A percentile compares a stretch with the other conserved stretches of the same genome.
Conservation (phyloP, 2,329 filamentous ascomycete species). For the Pseudocercospora fuligena region DNA sequence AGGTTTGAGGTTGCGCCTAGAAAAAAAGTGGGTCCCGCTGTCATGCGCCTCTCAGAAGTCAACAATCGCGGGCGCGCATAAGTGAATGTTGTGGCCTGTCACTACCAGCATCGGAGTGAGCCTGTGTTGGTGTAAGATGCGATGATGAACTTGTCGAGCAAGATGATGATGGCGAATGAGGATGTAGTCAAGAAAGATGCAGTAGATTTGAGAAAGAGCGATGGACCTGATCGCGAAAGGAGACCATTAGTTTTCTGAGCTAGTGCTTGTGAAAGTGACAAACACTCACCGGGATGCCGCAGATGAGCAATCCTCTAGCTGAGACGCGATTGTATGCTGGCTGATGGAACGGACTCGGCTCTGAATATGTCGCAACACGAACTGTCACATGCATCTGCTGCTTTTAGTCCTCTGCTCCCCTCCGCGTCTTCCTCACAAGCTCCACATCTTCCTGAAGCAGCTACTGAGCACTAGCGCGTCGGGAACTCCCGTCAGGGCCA, state of each 20-base stretch:
- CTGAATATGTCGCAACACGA: neutral
- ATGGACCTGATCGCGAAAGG: neutral
- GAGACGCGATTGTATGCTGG: neutral
- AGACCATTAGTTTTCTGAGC: neutral
- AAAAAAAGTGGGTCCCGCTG: slow-evolving; percentile 7
- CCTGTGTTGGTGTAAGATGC: neutral
- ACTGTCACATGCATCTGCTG: neutral
- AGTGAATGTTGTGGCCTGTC: slow-evolving; percentile 7
- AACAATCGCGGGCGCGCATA: slow-evolving; percentile 1
- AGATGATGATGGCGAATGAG: neutral
- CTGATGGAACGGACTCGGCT: neutral
- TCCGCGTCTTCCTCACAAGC: neutral
- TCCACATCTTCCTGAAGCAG: neutral
- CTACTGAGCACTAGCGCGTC: neutral
- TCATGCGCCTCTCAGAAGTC: slow-evolving; percentile 2
- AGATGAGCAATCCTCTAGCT: neutral
- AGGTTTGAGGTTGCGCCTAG: slow-evolving; percentile 1
- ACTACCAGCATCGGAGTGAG: neutral
- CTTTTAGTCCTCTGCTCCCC: neutral
- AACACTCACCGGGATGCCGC: slow-evolving; percentile 1
- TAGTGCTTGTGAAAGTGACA: neutral
- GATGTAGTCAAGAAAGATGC: neutral
- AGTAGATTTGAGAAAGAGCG: neutral
- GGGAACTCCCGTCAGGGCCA: neutral
- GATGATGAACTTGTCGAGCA: neutral